Evolutionary conservation across 306 rosid species (phyloP).

Genomic region (Glycine soja): DNA sequence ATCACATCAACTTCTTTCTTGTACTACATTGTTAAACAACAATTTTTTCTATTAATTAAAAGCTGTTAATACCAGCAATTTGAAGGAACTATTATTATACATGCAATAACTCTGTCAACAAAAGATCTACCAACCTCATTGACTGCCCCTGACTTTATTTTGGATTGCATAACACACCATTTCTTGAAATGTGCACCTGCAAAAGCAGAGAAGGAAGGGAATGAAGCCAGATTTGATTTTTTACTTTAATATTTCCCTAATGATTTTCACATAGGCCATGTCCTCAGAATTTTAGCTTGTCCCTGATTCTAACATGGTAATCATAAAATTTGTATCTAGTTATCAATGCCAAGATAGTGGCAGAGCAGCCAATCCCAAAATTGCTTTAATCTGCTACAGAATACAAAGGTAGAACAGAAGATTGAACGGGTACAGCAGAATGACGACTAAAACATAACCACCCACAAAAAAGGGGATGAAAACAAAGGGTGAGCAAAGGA

Average conservation of each 20-base stretch:
- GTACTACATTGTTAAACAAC: slow-evolving; percentile 66
- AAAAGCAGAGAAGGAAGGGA: slow-evolving; percentile 23
- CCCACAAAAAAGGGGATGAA: not conserved
- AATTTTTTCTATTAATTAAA: slow-evolving; percentile 33
- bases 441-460: not conserved
- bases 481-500: not conserved
- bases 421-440: not conserved
- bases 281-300: not conserved
- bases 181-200: slow-evolving; percentile 98
- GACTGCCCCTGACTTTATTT: slow-evolving; percentile 88
- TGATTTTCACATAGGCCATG: not conserved
- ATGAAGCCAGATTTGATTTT: slow-evolving; percentile 14
- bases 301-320: slow-evolving; percentile 21
- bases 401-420: not conserved
- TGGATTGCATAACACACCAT: slow-evolving; percentile 97
- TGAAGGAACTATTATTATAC: slow-evolving; percentile 33
- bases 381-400: not conserved
- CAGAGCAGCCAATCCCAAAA: not conserved
- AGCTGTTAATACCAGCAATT: slow-evolving; percentile 17
- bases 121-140: slow-evolving; percentile 76
- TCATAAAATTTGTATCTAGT: not conserved
- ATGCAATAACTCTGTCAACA: slow-evolving; percentile 24
- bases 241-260: slow-evolving; percentile 26
- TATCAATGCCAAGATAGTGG: not conserved
- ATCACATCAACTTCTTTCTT: slow-evolving; percentile 86